Evolutionary conservation across 495 filamentous ascomycete species (phyloP).

Genomic region (Xylaria cubensis): DNA sequence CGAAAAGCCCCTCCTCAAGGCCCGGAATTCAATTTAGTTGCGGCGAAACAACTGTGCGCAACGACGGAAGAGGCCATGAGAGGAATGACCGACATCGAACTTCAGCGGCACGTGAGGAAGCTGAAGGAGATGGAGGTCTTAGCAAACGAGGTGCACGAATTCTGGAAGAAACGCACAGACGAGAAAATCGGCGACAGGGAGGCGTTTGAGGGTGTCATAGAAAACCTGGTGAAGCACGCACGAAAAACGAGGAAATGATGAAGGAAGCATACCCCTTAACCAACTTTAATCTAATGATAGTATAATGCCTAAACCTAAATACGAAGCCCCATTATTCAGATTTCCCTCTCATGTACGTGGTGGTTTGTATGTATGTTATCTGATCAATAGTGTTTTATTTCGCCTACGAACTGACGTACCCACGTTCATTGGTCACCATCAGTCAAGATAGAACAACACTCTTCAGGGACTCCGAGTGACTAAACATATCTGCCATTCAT

Average conservation of each 20-base stretch:
- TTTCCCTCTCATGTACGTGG: background rate
- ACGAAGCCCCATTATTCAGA: background rate
- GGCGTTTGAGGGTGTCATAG: slow-evolving; percentile 97
- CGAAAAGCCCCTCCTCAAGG: slow-evolving; percentile 66
- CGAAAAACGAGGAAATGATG: slow-evolving; percentile 79
- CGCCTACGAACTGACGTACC: background rate
- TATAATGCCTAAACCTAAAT: slow-evolving; percentile 1
- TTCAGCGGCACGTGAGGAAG: slow-evolving; percentile 73
- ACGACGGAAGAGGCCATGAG: slow-evolving; percentile 82
- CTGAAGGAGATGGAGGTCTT: slow-evolving; percentile 70
- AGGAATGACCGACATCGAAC: slow-evolving; percentile 77
- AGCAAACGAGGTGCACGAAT: slow-evolving; percentile 80
- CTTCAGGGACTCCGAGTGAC: background rate
- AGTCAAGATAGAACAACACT: background rate
- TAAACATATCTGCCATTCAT: background rate
- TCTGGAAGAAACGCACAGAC: slow-evolving; percentile 86
- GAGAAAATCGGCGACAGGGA: slow-evolving; percentile 88
- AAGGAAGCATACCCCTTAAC: slow-evolving; percentile 25
- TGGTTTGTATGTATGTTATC: background rate
- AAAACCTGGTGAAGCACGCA: slow-evolving; percentile 95
- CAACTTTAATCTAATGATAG: slow-evolving; percentile 20
- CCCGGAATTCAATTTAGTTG: slow-evolving; percentile 79
- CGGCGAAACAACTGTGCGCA: slow-evolving; percentile 76
- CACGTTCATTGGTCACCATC: background rate
- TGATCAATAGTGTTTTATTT: background rate